phyloP scores from a whole-genome alignment of 2,329 filamentous ascomycete species.

The Capronia coronata region DNA sequence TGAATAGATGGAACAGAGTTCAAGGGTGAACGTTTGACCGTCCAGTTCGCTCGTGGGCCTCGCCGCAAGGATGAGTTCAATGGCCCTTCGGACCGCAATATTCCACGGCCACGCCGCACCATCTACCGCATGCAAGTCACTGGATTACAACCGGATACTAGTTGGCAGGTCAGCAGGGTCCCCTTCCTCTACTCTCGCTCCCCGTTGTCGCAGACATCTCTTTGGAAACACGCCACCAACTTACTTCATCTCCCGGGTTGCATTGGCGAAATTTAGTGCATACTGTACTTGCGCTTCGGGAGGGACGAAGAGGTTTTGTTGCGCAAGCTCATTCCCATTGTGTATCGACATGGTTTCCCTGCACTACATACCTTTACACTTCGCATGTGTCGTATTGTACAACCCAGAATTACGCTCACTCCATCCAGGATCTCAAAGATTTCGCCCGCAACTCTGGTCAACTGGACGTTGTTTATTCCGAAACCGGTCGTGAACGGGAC shows the following conservation, averaged over 20 bases:
- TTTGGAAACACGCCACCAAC: too few species aligned
- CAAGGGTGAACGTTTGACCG: constrained; percentile 94
- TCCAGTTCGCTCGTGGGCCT: constrained; percentile 93
- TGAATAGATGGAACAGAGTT: constrained; percentile 85
- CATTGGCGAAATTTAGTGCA: too few species aligned
- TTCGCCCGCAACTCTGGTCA: constrained; percentile 88
- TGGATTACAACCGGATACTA: constrained; percentile 95
- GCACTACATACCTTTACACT: too few species aligned
- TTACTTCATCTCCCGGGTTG: too few species aligned
- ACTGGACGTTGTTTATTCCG: constrained; percentile 95
- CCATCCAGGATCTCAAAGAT: constrained; percentile 89
- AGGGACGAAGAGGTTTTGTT: too few species aligned
- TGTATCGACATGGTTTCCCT: too few species aligned
- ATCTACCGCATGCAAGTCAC: constrained; percentile 95
- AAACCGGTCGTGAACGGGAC: constrained; percentile 85
- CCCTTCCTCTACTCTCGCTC: constrained; percentile 11
- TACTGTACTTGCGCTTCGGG: too few species aligned
- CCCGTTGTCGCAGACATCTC: not conserved
- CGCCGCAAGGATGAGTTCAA: constrained; percentile 61
- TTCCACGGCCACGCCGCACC: constrained; percentile 80
- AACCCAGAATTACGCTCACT: constrained; percentile 11
- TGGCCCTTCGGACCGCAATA: constrained; percentile 56
- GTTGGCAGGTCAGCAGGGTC: constrained; percentile 93
- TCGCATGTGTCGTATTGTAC: not conserved
- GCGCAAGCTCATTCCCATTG: too few species aligned